Conservation (phyloP, 768 basidiomycete genomes). For the Hericium erinaceus region DNA sequence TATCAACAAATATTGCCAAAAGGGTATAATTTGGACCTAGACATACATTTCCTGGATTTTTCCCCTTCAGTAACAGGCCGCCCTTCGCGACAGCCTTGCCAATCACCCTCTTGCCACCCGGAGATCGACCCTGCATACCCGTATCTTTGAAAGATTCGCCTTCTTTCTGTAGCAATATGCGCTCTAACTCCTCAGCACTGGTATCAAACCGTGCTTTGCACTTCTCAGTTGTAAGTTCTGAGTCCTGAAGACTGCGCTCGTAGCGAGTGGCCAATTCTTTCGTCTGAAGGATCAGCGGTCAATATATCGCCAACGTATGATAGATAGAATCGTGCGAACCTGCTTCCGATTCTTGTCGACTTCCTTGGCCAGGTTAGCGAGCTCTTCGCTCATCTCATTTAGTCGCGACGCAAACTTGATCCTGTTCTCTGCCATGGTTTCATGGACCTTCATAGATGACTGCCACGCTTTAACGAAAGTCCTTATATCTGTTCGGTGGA, state of each 20-base stretch:
- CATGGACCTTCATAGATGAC: slow-evolving; percentile 79
- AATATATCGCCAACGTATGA: neutral
- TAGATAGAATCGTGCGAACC: slow-evolving; percentile 32
- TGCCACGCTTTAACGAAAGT: slow-evolving; percentile 81
- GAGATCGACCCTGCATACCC: slow-evolving; percentile 52
- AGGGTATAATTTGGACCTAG: slow-evolving; percentile 1
- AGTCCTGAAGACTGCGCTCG: slow-evolving; percentile 82
- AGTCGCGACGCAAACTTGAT: slow-evolving; percentile 78
- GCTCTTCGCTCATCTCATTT: slow-evolving; percentile 96
- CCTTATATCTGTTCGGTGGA: neutral
- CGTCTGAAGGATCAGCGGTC: slow-evolving; percentile 38
- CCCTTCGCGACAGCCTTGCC: slow-evolving; percentile 91
- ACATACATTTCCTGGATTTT: slow-evolving; percentile 78
- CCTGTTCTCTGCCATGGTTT: slow-evolving; percentile 83
- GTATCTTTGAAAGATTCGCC: slow-evolving; percentile 88
- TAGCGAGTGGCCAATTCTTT: slow-evolving; percentile 87
- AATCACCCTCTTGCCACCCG: slow-evolving; percentile 71
- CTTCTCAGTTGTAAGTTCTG: slow-evolving; percentile 81
- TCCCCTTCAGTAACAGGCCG: slow-evolving; percentile 81
- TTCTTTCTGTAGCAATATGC: slow-evolving; percentile 87
- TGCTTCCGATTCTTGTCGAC: slow-evolving; percentile 92
- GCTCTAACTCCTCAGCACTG: slow-evolving; percentile 90
- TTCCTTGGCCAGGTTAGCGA: slow-evolving; percentile 75
- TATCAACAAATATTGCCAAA: neutral
- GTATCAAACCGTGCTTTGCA: slow-evolving; percentile 78